A percentile compares a stretch with the other conserved stretches of the same genome.
phyloP scores from a whole-genome alignment of 495 filamentous ascomycete genomes.

The Aspergillus cavernicola region DNA sequence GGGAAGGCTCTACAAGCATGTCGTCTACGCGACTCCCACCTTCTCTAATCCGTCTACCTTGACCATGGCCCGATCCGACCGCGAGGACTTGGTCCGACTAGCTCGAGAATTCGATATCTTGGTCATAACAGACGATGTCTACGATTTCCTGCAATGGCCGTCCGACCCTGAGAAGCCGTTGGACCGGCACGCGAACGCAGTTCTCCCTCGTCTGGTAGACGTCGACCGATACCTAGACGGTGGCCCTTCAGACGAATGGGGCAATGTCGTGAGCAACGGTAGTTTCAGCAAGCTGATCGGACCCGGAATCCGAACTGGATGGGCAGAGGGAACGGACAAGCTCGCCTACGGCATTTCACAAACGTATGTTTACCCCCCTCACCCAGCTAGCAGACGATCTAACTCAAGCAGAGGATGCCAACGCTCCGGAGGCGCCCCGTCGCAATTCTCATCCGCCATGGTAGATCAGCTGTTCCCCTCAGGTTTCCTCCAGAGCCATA shows the following conservation, averaged over 20 bases:
- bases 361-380: conserved; percentile 43
- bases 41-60: conserved; percentile 78
- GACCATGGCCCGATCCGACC: conserved; percentile 61
- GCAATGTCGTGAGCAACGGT: conserved; percentile 75
- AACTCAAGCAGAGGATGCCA: conserved; percentile 52
- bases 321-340: conserved; percentile 69
- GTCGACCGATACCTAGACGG: conserved; percentile 64
- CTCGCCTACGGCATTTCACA: conserved; percentile 65
- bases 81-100: conserved; percentile 59
- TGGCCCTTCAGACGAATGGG: conserved; percentile 55
- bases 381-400: neutral
- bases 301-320: conserved; percentile 75
- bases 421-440: conserved; percentile 72
- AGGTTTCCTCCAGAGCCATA: conserved; percentile 46
- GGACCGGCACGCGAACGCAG: conserved; percentile 33
- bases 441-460: conserved; percentile 64
- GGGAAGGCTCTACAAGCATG: conserved; percentile 71
- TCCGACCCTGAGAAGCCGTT: conserved; percentile 24
- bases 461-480: conserved; percentile 55
- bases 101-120: conserved; percentile 73
- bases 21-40: conserved; percentile 81
- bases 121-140: conserved; percentile 84
- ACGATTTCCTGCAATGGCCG: conserved; percentile 80
- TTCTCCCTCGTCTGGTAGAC: conserved; percentile 69
- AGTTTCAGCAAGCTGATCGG: conserved; percentile 83